Base-by-base conservation (phyloP, 2,329 filamentous ascomycete genomes). In the Acrocalymma vagum region DNA sequence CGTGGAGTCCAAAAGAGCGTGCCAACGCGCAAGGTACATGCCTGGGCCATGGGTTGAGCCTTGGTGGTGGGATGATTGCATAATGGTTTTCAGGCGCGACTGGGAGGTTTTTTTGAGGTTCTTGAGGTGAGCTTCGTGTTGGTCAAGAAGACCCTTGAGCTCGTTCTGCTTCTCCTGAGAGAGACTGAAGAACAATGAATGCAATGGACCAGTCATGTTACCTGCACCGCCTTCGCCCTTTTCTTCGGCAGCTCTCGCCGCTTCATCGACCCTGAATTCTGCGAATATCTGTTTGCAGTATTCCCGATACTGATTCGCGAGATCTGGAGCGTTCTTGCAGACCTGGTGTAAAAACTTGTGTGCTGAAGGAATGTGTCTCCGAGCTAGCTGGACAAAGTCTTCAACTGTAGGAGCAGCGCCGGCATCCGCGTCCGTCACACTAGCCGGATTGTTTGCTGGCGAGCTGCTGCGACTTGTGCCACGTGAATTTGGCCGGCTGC, bases 331-430 rank as follows among this genome's bases (percentile, higher is more conserved):
- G 21, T 85, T 85, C 49, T 80, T 81, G 4, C 81, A 81, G 8
- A 89, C 75, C 38, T 87, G 82, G 51, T 91, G 87, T 3, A 91
- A 63, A 74, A 88, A 92, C 35, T 79, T 82, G 70, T 90, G 89
- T 29, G 83, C 70, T 3, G 84, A 75, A 1, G 75, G 72, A 24
- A 83, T 78, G 55, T 92, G 86, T 38, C 81, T 81, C 49, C 79
- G 78, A 10, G 92, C 70, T 1, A 93, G 69, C 10, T 77, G 69
- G 7, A 90, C 84, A 48, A 85, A 93, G 56, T 92, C 87, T 49
- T 88, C 83, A 1, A 91, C 85, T 0, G 80, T 83, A 0, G 87
- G 82, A 3, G 55, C 43, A 18, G 61, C 52, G 21, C 51, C 53
- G 6, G 42, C 41, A 10, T 58, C 51, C 9, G 45, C 42, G 17